Percentiles rank a stretch among this genome's conserved stretches.
Conservation (phyloP, 192 early-diverging fungal species). For the Coemansia sp. region DNA sequence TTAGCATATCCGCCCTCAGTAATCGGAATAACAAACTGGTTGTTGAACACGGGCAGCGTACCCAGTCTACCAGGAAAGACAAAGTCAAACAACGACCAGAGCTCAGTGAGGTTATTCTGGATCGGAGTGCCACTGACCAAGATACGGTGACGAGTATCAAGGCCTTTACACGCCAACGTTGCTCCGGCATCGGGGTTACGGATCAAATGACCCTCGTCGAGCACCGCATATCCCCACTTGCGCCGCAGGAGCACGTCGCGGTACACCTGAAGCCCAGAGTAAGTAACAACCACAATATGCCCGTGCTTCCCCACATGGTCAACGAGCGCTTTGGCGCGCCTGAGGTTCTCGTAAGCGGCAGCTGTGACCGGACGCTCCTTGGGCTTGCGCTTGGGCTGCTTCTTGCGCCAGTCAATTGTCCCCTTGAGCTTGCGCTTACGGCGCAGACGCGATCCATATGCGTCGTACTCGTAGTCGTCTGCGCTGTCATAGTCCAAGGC, state of each 20-base stretch:
- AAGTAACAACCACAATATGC: conserved; percentile 88
- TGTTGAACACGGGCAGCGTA: conserved; percentile 56
- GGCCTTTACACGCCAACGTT: conserved; percentile 71
- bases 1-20: conserved; percentile 90
- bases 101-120: conserved; percentile 78
- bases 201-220: conserved; percentile 98
- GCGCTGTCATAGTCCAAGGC: conserved; percentile 32
- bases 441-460: conserved; percentile 48
- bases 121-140: conserved; percentile 82
- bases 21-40: conserved; percentile 92
- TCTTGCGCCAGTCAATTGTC: conserved; percentile 39
- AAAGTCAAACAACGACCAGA: conserved; percentile 85
- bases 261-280: conserved; percentile 79
- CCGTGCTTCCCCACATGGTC: conserved; percentile 55
- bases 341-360: conserved; percentile 26
- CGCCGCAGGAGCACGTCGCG: conserved; percentile 66
- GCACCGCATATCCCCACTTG: conserved; percentile 83
- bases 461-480: conserved; percentile 54
- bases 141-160: conserved; percentile 72
- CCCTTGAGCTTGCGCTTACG: conserved; percentile 55
- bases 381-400: conserved; percentile 18
- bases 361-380: conserved; percentile 8
- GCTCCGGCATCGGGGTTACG: conserved; percentile 92
- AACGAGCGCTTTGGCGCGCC: conserved; percentile 34
- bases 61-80: conserved; percentile 77